Evolutionary conservation across 495 filamentous ascomycete genomes (phyloP).

Genomic region (Penicillium goetzii): DNA sequence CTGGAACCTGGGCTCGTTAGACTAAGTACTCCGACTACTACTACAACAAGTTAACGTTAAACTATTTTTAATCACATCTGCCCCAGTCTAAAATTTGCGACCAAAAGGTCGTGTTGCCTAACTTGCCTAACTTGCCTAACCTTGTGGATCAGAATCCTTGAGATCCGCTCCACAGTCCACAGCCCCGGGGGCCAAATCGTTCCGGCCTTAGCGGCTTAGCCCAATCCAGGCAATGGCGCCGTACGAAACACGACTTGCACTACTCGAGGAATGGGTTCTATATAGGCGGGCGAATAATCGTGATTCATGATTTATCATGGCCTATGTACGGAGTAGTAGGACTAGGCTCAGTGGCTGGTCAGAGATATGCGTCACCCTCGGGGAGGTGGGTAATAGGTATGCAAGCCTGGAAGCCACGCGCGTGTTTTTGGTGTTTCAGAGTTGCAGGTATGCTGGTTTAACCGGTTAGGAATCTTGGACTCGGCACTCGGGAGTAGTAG

Average conservation of each 20-base stretch:
- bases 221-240: not conserved
- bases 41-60: not conserved
- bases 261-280: not conserved
- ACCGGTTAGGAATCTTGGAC: not conserved
- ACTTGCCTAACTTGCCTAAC: not conserved
- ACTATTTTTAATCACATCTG: not conserved
- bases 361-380: constrained; percentile 1
- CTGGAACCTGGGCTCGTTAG: too few relatives aligned
- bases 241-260: not conserved
- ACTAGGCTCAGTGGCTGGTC: too few relatives aligned
- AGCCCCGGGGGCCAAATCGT: not conserved
- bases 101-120: constrained; percentile 3
- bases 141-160: constrained; percentile 1
- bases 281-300: not conserved
- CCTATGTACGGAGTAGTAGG: too few relatives aligned
- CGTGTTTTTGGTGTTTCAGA: constrained; percentile 1
- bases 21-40: not conserved
- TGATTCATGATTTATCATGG: not conserved
- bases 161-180: not conserved
- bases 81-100: not conserved
- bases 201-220: not conserved
- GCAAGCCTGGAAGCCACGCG: not conserved
- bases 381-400: too few relatives aligned
- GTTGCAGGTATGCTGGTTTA: not conserved
- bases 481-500: not conserved